Conservation (phyloP, 768 basidiomycete genomes). For the Leucocoprinus birnbaumii region DNA sequence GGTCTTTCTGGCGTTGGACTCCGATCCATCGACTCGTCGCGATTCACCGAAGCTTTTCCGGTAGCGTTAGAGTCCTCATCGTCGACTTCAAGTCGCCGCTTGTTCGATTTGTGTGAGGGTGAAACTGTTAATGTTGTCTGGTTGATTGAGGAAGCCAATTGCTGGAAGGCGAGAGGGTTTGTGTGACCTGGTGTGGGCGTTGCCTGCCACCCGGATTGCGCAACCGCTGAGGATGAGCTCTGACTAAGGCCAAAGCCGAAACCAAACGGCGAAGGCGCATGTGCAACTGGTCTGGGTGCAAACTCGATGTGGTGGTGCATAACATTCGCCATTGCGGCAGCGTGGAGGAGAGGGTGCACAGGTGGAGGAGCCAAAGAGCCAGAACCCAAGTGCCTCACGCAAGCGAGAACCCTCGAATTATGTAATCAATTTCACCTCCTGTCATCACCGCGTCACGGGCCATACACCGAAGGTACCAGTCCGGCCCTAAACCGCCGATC, state of each 20-base stretch:
- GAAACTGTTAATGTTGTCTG: slow-evolving; percentile 25
- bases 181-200: slow-evolving; percentile 43
- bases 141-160: slow-evolving; percentile 49
- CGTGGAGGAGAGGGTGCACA: slow-evolving; percentile 14
- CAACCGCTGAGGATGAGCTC: slow-evolving; percentile 39
- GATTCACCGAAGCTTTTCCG: slow-evolving; percentile 25
- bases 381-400: slow-evolving; percentile 7
- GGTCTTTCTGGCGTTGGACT: slow-evolving; percentile 82
- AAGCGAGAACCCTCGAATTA: slow-evolving; percentile 11
- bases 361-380: slow-evolving; percentile 7
- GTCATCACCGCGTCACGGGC: slow-evolving; percentile 10
- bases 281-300: slow-evolving; percentile 52
- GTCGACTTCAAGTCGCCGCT: slow-evolving; percentile 66
- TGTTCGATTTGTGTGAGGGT: slow-evolving; percentile 40
- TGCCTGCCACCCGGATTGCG: slow-evolving; percentile 44
- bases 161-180: slow-evolving; percentile 52
- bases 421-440: slow-evolving; percentile 2
- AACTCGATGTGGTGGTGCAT: slow-evolving; percentile 65
- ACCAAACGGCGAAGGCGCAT: slow-evolving; percentile 63
- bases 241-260: slow-evolving; percentile 68
- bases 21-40: slow-evolving; percentile 79
- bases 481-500: slow-evolving; percentile 38
- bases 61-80: slow-evolving; percentile 47
- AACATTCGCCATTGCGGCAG: slow-evolving; percentile 61
- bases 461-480: not conserved